phyloP scores from a whole-genome alignment of 192 early-diverging fungal species.

The Linnemannia exigua region DNA sequence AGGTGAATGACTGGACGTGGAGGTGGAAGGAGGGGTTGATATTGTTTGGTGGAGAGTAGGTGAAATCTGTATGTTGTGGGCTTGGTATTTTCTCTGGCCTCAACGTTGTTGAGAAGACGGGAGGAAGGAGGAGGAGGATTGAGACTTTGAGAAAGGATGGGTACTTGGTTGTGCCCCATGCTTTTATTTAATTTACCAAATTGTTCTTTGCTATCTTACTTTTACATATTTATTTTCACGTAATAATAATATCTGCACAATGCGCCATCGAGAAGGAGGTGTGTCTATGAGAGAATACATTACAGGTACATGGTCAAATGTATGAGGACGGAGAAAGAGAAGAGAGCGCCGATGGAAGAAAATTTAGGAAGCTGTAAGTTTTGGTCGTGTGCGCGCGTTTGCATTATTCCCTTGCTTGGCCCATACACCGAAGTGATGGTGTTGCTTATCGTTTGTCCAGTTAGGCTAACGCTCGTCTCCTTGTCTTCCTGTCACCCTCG shows the following conservation, averaged over 20 bases:
- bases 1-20: neutral
- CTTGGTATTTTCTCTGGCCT: too few relatives aligned
- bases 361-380: neutral
- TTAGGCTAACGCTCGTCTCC: neutral
- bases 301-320: conserved; percentile 1
- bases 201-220: neutral
- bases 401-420: neutral
- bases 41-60: too few relatives aligned
- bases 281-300: neutral
- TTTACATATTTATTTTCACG: neutral
- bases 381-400: neutral
- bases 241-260: neutral
- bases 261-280: neutral
- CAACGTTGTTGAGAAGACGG: too few relatives aligned
- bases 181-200: neutral
- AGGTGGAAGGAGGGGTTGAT: too few relatives aligned
- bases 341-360: neutral
- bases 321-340: neutral
- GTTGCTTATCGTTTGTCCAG: neutral
- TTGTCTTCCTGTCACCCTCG: neutral
- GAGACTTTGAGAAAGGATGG: neutral
- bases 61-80: too few relatives aligned
- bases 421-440: neutral
- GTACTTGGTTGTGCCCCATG: neutral
- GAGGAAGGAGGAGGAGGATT: too few relatives aligned